phyloP scores from a whole-genome alignment of 129 eudicot species.

The Arctium minus region DNA sequence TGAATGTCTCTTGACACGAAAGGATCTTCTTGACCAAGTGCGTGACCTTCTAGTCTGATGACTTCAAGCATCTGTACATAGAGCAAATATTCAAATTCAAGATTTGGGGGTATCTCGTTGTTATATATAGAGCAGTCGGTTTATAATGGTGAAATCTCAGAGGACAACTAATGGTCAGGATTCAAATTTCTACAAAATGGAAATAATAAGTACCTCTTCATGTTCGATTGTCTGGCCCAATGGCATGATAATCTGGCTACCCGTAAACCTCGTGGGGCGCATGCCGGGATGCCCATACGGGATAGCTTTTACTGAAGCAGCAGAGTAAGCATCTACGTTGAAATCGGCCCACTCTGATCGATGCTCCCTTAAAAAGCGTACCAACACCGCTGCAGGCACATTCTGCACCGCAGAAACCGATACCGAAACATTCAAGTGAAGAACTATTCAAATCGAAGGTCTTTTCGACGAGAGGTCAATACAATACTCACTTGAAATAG shows the following conservation, averaged over 20 bases:
- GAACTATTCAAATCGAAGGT: background rate
- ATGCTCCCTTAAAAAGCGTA: slow-evolving; percentile 88
- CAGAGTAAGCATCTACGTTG: slow-evolving; percentile 82
- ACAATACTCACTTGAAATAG: slow-evolving; percentile 70
- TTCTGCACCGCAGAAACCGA: slow-evolving; percentile 39
- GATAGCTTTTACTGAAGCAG: slow-evolving; percentile 69
- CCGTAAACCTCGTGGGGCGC: slow-evolving; percentile 80
- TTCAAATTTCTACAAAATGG: background rate
- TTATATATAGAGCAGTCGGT: background rate
- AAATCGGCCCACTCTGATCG: slow-evolving; percentile 99
- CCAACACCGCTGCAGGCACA: slow-evolving; percentile 89
- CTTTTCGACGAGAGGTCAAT: background rate
- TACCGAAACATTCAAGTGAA: background rate
- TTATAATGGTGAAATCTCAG: background rate
- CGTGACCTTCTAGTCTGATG: slow-evolving; percentile 87
- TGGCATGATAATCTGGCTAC: slow-evolving; percentile 96
- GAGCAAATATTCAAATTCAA: background rate
- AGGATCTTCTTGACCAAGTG: slow-evolving; percentile 76
- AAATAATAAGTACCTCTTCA: slow-evolving; percentile 61
- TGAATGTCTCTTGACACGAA: slow-evolving; percentile 74
- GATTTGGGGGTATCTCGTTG: background rate
- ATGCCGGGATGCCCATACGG: slow-evolving; percentile 62
- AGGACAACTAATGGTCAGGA: background rate
- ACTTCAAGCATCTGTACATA: slow-evolving; percentile 93
- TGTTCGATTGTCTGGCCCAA: slow-evolving; percentile 89